Base-by-base conservation (phyloP, 257 asterid species). In the Verbascum thapsus region DNA sequence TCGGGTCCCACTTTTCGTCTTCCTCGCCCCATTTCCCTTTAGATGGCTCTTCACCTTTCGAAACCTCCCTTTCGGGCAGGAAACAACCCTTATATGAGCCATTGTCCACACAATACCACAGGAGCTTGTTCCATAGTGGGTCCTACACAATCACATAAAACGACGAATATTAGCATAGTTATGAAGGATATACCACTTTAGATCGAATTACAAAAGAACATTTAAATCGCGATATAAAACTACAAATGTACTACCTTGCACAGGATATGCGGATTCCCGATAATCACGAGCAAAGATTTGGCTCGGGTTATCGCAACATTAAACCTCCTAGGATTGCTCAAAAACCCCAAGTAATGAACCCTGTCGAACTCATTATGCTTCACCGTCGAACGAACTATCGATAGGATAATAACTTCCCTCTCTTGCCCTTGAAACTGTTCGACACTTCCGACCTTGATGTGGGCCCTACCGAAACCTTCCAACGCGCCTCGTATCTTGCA, bases 381-480 rank as follows among this genome's bases (percentile, higher is more conserved):
- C 12, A 87, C 61, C 6, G 99, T 94, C 23, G 99, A 94, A 62
- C 99, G 94, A 26, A 94, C 99, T 0, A 97, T 94, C 38, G 99
- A 94, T 59, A 94, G 77, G 7, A 94, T 80, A 55, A 92, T 89
- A 1, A 94, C 94, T 71, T 83, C 68, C 68, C 76, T 74, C 69
- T 94, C 99, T 76, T 90, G 99, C 48, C 99, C 97, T 75, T 94
- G 99, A 58, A 87, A 94, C 75, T 90, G 99, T 74, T 94, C 97
- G 1, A 94, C 99, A 47, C 92, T 90, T 53, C 99, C 97, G 49
- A 94, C 97, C 73, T 83, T 85, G 30, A 87, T 53, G 56, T 73
- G 64, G 11, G 34, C 45, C 70, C 63, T 38, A 45, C 73, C 73
- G 18, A 80, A 71, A 38, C 68, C 56, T 73, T 85, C 94, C 11